Base-by-base conservation (phyloP, 2,329 filamentous ascomycete genomes). In the Simplicillium sp. region DNA sequence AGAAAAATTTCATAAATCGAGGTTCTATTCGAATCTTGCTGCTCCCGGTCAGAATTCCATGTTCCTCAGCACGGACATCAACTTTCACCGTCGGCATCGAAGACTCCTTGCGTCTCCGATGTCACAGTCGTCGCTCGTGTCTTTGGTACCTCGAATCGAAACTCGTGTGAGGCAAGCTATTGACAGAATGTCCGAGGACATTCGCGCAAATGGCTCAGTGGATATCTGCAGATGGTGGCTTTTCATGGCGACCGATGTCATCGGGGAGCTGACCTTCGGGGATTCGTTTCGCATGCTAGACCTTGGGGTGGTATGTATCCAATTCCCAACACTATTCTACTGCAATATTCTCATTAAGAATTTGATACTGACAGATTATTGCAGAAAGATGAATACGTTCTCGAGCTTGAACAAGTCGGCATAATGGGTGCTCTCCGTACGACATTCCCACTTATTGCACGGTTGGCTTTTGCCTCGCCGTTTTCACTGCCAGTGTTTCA, bases 141-240 rank as follows among this genome's bases (percentile, higher is more conserved):
- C 36, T 2, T 52, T 59, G 36, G 52, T 60, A 36, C 49, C 52
- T 0, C 38, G 58, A 17, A 55, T 75, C 9, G 47, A 59, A 3
- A 48, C 46, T 0, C 64, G 61, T 14, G 56, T 65, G 1, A 49
- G 57, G 0, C 45, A 69, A 9, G 54, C 68, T 0, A 57, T 76
- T 1, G 28, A 60, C 3, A 58, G 55, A 36, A 75, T 77, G 16
- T 51, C 44, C 0, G 53, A 64, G n/a, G 71, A 77, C 37, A 60
- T 65, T 44, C 42, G 54, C 14, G 38, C 42, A 0, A 50, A 52
- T 1, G 61, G 65, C 0, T 54, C 44, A 0, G 59, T 56, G 0
- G 71, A 79, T 44, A 53, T 77, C 0, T 61, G 64, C 43, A 74
- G 74, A 42, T 78, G 73, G 73, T 71, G 62, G 57, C 51, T 66